Conservation (phyloP, 805 yeast species). For the Myxozyma lipomycoides region DNA sequence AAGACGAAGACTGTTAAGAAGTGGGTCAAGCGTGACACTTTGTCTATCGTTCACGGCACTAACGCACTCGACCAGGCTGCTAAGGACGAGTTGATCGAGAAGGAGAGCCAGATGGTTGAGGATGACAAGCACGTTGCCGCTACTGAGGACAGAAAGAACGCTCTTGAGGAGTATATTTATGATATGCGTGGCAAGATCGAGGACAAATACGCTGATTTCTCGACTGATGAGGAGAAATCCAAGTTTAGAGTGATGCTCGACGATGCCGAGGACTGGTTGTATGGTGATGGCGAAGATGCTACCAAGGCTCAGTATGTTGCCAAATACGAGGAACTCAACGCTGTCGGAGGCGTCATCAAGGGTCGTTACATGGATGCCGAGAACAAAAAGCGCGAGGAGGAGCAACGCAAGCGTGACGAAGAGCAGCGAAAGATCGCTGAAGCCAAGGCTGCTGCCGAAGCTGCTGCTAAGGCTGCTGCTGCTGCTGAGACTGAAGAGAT, state of each 20-base stretch:
- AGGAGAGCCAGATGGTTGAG: slow-evolving; percentile 76
- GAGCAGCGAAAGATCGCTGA: slow-evolving; percentile 80
- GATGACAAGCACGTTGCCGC: slow-evolving; percentile 96
- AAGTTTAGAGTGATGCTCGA: slow-evolving; percentile 67
- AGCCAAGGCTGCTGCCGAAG: slow-evolving; percentile 44
- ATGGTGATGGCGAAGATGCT: slow-evolving; percentile 95
- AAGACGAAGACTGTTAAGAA: slow-evolving; percentile 86
- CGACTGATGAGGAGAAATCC: slow-evolving; percentile 84
- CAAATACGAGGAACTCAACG: slow-evolving; percentile 93
- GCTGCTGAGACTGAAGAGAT: slow-evolving; percentile 11
- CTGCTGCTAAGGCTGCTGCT: slow-evolving; percentile 31
- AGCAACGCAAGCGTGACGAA: slow-evolving; percentile 80
- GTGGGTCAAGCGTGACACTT: slow-evolving; percentile 84
- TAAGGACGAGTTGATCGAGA: slow-evolving; percentile 66
- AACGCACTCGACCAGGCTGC: slow-evolving; percentile 54
- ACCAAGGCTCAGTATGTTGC: slow-evolving; percentile 96
- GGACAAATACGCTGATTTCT: slow-evolving; percentile 82
- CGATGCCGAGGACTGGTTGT: slow-evolving; percentile 96
- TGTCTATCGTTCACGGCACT: slow-evolving; percentile 57
- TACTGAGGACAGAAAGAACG: slow-evolving; percentile 98
- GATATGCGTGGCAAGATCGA: slow-evolving; percentile 95
- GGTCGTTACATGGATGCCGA: slow-evolving; percentile 95
- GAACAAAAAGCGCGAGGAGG: slow-evolving; percentile 81
- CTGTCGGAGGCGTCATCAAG: slow-evolving; percentile 89
- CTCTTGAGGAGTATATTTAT: slow-evolving; percentile 96